phyloP scores from a whole-genome alignment of 306 rosid genomes.

The Cajanus cajan region DNA sequence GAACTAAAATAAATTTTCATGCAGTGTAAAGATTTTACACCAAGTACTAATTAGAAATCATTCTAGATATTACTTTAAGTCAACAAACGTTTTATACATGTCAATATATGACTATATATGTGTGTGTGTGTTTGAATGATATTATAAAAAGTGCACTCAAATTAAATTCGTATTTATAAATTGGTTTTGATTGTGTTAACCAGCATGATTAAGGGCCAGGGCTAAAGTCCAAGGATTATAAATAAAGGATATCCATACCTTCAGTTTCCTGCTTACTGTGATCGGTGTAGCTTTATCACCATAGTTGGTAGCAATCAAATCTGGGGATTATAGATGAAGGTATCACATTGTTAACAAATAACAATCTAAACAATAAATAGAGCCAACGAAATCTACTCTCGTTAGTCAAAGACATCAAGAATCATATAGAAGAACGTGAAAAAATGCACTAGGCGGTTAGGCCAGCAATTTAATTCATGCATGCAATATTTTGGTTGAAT shows the following conservation, averaged over 20 bases:
- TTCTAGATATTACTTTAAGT: background rate
- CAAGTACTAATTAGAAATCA: background rate
- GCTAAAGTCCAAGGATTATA: background rate
- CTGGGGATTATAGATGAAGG: constrained; percentile 27
- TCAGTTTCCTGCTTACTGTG: constrained; percentile 50
- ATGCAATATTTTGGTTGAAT: constrained; percentile 14
- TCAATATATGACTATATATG: background rate
- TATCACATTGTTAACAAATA: background rate
- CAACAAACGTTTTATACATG: background rate
- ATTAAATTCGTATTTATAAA: background rate
- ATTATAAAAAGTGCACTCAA: background rate
- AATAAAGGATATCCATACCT: constrained; percentile 49
- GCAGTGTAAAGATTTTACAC: background rate
- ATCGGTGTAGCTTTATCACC: constrained; percentile 28
- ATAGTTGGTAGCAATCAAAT: constrained; percentile 19
- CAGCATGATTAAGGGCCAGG: background rate
- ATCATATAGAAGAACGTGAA: background rate
- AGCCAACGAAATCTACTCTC: too few relatives aligned
- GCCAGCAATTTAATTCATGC: background rate
- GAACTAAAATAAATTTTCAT: background rate
- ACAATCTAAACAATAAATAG: background rate
- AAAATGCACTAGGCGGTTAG: too few relatives aligned
- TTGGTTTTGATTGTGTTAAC: background rate
- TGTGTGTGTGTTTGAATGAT: too few relatives aligned
- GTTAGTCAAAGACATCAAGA: too few relatives aligned